Evolutionary conservation across 129 eudicot genomes (phyloP).

Genomic region (Gnaphalium uliginosum): DNA sequence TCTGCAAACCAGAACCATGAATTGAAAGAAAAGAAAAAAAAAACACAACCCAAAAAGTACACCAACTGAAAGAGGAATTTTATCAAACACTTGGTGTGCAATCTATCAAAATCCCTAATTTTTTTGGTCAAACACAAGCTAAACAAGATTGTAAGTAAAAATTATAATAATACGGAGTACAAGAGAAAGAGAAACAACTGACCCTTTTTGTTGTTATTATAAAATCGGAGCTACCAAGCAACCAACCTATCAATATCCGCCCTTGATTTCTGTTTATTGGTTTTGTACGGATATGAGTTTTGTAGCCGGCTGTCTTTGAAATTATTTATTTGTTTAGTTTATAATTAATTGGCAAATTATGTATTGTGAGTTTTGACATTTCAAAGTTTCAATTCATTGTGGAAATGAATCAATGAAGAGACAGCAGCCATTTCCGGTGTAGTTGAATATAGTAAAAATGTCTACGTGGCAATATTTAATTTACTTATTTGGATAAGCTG

Average conservation of each 20-base stretch:
- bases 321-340: slow-evolving; percentile 7
- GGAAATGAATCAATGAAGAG: slow-evolving; percentile 24
- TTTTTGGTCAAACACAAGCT: slow-evolving; percentile 6
- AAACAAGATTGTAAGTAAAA: not conserved
- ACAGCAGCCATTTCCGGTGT: slow-evolving; percentile 31
- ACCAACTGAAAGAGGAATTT: slow-evolving; percentile 5
- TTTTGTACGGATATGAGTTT: slow-evolving; percentile 23
- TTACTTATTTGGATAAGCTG: not conserved
- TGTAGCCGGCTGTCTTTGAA: slow-evolving; percentile 39
- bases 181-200: slow-evolving; percentile 36
- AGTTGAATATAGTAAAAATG: slow-evolving; percentile 11
- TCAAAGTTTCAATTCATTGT: slow-evolving; percentile 29
- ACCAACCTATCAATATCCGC: slow-evolving; percentile 30
- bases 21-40: not conserved
- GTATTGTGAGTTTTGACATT: slow-evolving; percentile 32
- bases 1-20: slow-evolving; percentile 9
- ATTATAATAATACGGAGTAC: slow-evolving; percentile 10
- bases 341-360: not conserved
- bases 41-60: not conserved
- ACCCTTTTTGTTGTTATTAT: slow-evolving; percentile 31
- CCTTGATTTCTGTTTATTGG: not conserved
- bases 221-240: slow-evolving; percentile 30
- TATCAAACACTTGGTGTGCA: slow-evolving; percentile 28
- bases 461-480: slow-evolving; percentile 5
- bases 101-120: slow-evolving; percentile 17